Percentiles rank a stretch among this genome's conserved stretches.
phyloP scores from a whole-genome alignment of 345 rosid species.

The Eucalyptus marginata region DNA sequence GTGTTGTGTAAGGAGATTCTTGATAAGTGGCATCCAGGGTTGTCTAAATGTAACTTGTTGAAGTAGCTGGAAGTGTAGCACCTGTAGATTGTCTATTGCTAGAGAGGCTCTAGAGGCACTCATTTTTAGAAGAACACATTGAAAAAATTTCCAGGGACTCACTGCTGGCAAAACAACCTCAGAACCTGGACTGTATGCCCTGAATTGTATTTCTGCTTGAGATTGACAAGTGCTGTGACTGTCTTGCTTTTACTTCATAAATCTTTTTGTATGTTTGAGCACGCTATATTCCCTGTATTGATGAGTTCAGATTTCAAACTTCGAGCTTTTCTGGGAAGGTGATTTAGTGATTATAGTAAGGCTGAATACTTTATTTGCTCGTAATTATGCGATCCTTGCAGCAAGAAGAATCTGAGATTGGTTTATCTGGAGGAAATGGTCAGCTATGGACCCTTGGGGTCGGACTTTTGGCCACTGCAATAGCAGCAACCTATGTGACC shows the following conservation, averaged over 20 bases:
- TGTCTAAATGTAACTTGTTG: background rate
- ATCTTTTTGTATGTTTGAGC: background rate
- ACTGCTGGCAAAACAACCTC: background rate
- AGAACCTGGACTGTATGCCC: background rate
- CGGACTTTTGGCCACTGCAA: conserved; percentile 71
- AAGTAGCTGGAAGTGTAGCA: background rate
- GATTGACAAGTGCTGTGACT: background rate
- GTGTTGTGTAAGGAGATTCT: background rate
- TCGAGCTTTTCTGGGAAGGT: background rate
- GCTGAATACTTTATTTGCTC: background rate
- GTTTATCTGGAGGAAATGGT: conserved; percentile 58
- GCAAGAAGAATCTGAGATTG: conserved; percentile 79
- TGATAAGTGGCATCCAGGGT: background rate
- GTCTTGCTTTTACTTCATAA: background rate
- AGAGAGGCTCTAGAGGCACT: background rate
- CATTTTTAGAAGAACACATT: background rate
- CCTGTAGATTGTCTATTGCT: background rate
- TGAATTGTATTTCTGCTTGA: background rate
- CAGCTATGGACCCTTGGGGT: conserved; percentile 75
- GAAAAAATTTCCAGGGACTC: background rate
- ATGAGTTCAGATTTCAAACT: background rate
- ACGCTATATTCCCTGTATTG: background rate
- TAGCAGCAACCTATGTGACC: conserved; percentile 84
- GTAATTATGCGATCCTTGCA: conserved; percentile 4
- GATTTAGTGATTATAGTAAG: background rate